Percentiles rank a stretch among this genome's conserved stretches.
Evolutionary conservation across 805 yeast species (phyloP).

Genomic region (Zygosaccharomyces rouxii): DNA sequence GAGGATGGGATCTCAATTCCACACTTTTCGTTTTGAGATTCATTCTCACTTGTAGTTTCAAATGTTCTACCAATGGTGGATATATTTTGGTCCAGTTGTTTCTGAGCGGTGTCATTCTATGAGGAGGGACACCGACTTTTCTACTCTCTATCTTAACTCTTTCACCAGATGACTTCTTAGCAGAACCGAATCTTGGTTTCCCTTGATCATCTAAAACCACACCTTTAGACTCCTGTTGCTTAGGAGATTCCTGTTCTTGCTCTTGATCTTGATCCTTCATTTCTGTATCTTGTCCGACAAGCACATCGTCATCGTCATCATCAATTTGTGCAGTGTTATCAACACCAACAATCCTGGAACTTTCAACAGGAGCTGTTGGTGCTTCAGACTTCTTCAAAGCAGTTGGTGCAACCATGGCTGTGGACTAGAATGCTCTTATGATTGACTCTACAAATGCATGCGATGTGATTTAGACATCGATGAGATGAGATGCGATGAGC

Average conservation of each 20-base stretch:
- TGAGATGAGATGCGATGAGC: constrained; percentile 12
- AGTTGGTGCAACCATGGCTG: constrained; percentile 45
- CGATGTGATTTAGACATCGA: constrained; percentile 21
- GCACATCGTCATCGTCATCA: constrained; percentile 38
- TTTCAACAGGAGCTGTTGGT: constrained; percentile 9
- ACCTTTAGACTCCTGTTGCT: constrained; percentile 27
- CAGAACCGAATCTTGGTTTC: constrained; percentile 77
- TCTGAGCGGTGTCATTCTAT: constrained; percentile 91
- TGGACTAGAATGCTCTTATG: background rate
- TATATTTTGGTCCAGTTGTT: constrained; percentile 89
- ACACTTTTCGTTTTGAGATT: constrained; percentile 82
- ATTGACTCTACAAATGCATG: background rate
- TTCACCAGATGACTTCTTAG: constrained; percentile 51
- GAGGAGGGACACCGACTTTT: constrained; percentile 93
- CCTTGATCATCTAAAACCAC: constrained; percentile 69
- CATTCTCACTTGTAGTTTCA: constrained; percentile 95
- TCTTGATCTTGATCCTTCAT: constrained; percentile 20
- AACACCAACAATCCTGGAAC: constrained; percentile 32
- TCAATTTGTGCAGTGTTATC: constrained; percentile 32
- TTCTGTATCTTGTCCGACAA: constrained; percentile 34
- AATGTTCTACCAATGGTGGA: constrained; percentile 92
- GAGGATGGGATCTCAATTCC: constrained; percentile 75
- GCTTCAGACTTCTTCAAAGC: constrained; percentile 32
- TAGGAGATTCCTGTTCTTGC: constrained; percentile 18
- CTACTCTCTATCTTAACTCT: constrained; percentile 78